These are phyloP conservation scores for Syzygium malaccense DNA, from an alignment of 441 rosid genomes.

Conservation along the genomic window DNA sequence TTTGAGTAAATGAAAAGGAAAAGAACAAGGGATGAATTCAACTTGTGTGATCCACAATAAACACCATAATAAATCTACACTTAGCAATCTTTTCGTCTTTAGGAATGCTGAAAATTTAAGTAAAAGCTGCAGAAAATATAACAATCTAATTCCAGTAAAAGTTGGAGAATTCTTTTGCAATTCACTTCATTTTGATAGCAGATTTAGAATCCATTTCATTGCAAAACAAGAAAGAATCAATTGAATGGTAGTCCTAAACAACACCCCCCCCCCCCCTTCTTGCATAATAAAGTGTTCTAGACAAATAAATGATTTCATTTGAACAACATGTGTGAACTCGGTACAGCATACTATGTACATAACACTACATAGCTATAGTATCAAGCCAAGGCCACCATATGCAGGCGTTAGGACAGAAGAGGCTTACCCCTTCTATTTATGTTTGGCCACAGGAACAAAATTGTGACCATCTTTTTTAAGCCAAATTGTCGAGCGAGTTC, in stretches of 20 bases:
- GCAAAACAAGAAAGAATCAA: not conserved
- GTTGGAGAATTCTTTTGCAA: not conserved
- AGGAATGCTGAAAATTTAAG: not conserved
- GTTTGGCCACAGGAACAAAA: slow-evolving; percentile 25
- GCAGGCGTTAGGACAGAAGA: not conserved
- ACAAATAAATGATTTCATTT: not conserved
- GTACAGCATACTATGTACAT: not conserved
- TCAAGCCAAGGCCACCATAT: not conserved
- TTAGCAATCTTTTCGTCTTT: not conserved
- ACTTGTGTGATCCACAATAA: not conserved
- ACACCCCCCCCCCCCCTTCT: not conserved
- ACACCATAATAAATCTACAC: not conserved
- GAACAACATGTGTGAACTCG: not conserved
- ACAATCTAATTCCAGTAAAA: not conserved
- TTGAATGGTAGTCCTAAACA: not conserved
- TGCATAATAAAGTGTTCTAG: not conserved
- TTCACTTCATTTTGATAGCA: not conserved
- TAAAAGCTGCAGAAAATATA: not conserved
- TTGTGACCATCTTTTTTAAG: slow-evolving; percentile 25
- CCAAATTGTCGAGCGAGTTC: slow-evolving; percentile 62
- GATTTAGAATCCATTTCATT: not conserved
- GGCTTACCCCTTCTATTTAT: slow-evolving; percentile 6
- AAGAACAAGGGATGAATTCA: not conserved
- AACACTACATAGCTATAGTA: not conserved
- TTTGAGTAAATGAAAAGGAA: not conserved